Conservation (phyloP, 202 grass and related monocot genomes). For the Carex arenaria region DNA sequence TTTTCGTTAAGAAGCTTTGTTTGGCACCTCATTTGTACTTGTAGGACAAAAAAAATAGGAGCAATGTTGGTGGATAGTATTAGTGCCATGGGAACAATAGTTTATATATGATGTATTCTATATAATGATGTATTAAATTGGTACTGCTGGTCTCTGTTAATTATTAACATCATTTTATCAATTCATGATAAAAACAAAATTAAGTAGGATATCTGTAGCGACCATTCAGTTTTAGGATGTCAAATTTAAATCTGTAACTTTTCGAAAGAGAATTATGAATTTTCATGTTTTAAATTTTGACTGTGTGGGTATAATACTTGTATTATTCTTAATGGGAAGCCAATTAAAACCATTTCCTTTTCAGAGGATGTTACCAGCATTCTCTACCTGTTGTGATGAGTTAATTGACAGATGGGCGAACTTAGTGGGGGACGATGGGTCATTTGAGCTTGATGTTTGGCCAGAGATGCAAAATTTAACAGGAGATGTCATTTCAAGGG, state of each 20-base stretch:
- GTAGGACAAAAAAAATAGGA: too few relatives aligned
- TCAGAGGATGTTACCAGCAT: constrained; percentile 67
- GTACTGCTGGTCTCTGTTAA: too few relatives aligned
- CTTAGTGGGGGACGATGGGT: too few relatives aligned
- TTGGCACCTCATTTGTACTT: too few relatives aligned
- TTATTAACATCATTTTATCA: not conserved
- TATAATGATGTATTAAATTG: too few relatives aligned
- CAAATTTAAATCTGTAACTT: not conserved
- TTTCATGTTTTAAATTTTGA: not conserved
- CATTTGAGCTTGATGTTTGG: not conserved
- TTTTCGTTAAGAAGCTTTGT: too few relatives aligned
- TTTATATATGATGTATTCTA: too few relatives aligned
- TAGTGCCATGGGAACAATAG: too few relatives aligned
- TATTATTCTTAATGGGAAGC: not conserved
- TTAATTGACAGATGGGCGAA: constrained; percentile 17
- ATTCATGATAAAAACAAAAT: not conserved
- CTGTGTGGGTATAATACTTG: not conserved
- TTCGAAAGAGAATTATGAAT: not conserved
- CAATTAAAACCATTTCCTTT: not conserved
- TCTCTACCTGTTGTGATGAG: constrained; percentile 52
- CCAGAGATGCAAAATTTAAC: too few relatives aligned
- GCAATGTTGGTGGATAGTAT: too few relatives aligned
- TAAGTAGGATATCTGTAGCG: not conserved
- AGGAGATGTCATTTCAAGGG: too few relatives aligned
- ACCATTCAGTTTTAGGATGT: not conserved